These are phyloP conservation scores for Bolboschoenoplectus hybrid DNA, from an alignment of 202 grass and related monocot species.

Conservation along the genomic window DNA sequence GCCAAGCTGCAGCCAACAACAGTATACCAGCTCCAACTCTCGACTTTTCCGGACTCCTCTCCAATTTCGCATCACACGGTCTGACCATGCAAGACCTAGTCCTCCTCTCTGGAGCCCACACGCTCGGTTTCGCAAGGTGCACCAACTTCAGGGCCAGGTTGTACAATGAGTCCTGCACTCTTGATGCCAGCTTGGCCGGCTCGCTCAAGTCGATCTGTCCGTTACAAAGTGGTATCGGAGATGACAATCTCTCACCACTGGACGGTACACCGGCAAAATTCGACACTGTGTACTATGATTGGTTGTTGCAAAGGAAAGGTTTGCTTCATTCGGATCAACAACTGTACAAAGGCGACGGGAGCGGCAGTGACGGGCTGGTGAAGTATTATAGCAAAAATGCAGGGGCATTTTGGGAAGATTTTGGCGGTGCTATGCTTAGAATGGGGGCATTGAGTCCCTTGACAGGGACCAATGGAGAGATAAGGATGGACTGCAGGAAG, in stretches of 20 bases:
- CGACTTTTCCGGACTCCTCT: slow-evolving; percentile 45
- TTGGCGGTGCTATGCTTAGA: slow-evolving; percentile 63
- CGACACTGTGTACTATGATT: slow-evolving; percentile 62
- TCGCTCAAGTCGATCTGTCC: slow-evolving; percentile 55
- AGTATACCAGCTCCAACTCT: slow-evolving; percentile 63
- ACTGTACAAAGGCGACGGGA: slow-evolving; percentile 59
- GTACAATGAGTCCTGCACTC: slow-evolving; percentile 73
- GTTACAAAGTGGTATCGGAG: slow-evolving; percentile 29
- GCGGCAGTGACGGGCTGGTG: slow-evolving; percentile 54
- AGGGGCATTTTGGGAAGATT: slow-evolving; percentile 66
- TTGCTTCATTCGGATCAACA: slow-evolving; percentile 92
- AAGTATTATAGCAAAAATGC: slow-evolving; percentile 55
- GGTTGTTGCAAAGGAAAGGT: slow-evolving; percentile 50
- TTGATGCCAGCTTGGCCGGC: slow-evolving; percentile 52
- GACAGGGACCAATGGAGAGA: slow-evolving; percentile 58
- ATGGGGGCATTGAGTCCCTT: slow-evolving; percentile 64
- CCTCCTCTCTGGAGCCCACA: slow-evolving; percentile 70
- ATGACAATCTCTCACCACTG: slow-evolving; percentile 61
- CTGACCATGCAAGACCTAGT: slow-evolving; percentile 68
- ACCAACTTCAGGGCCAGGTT: slow-evolving; percentile 57
- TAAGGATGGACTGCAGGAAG: slow-evolving; percentile 62
- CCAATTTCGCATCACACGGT: slow-evolving; percentile 64
- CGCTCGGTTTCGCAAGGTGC: slow-evolving; percentile 72
- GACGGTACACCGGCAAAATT: slow-evolving; percentile 58
- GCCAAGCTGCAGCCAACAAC: slow-evolving; percentile 63